Percentiles rank a stretch among this genome's conserved stretches.
Conservation (phyloP, 2,329 filamentous ascomycete genomes). For the Ophiosphaerella narmari region DNA sequence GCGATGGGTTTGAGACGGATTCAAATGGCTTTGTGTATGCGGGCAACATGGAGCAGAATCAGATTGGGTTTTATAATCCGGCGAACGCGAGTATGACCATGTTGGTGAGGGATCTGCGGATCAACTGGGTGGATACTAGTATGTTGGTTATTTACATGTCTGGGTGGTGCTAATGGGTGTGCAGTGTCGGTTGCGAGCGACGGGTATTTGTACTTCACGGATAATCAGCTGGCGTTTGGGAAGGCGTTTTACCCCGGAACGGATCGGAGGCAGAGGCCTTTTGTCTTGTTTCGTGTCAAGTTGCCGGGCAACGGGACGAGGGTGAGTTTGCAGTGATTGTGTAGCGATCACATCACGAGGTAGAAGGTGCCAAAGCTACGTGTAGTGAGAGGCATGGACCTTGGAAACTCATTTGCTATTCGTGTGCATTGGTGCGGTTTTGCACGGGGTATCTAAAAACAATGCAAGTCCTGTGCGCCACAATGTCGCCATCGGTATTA, state of each 20-base stretch:
- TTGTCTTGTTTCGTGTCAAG: constrained; percentile 49
- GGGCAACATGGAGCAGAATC: constrained; percentile 55
- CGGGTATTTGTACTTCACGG: constrained; percentile 59
- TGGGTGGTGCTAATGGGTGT: background rate
- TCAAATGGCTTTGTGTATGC: constrained; percentile 54
- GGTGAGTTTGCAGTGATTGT: constrained; percentile 25
- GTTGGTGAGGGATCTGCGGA: constrained; percentile 53
- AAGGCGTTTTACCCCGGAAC: constrained; percentile 47
- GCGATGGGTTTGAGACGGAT: constrained; percentile 36
- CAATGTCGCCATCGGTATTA: too few relatives aligned
- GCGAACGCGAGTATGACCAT: constrained; percentile 49
- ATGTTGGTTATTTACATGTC: background rate
- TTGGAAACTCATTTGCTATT: background rate
- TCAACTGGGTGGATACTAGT: constrained; percentile 58
- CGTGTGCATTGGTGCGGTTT: background rate
- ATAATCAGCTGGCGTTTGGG: constrained; percentile 54
- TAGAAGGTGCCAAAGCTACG: background rate
- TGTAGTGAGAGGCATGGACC: background rate
- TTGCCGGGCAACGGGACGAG: constrained; percentile 52
- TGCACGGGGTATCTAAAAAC: background rate
- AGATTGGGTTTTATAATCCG: constrained; percentile 50
- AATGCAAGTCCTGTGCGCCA: too few relatives aligned
- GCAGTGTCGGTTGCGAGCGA: constrained; percentile 48
- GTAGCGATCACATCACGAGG: background rate
- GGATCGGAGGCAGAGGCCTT: constrained; percentile 51